Base-by-base conservation (phyloP, 768 basidiomycete genomes). In the Leccinum uliginosum region DNA sequence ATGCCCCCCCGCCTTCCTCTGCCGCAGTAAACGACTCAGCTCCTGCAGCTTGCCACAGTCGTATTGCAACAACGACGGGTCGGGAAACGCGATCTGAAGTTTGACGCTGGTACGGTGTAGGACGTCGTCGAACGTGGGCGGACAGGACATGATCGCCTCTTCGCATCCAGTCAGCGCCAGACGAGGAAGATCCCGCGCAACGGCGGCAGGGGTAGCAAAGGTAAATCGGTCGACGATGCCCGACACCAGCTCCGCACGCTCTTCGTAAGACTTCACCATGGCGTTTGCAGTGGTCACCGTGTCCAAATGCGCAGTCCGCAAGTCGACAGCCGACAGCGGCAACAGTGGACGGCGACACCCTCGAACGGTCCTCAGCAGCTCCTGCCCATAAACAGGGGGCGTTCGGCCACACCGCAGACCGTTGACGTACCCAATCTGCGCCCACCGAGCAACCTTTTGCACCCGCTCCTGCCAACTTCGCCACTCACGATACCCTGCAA, bases 11-110 rank as follows among this genome's bases (percentile, higher is more conserved):
- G 85, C 83, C 67, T 94, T 93, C 71, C 85, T 89, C 70, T 90
- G 83, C 46, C 91, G 83, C 10, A 98, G 77, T 26, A 98, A 76
- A 24, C 74, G 75, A n/a, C 85, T 82, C 8, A 98, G 82, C 55
- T 85, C 81, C 65, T 97, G 95, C 12, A 98, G 80, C 67, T 98
- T 98, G 46, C 95, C 95, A 65, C 95, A 97, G 70, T 98, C 95
- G 69, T 93, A 97, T 67, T 97, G 94, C 7, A 97, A 78, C 30
- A 96, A 78, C 4, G 86, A 91, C 0, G 87, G 83, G 62, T 95
- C 91, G 0, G 95, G 95, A 70, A 98, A 97, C 2, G 93, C 94
- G 53, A 98, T 92, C 63, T 93, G 91, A 29, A 93, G 78, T 68
- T 91, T 93, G 62, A 93, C 91, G 43, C 80, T 83, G 1, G 87